Evolutionary conservation across 257 asterid genomes (phyloP).

Genomic region (Solanum tarijense): DNA sequence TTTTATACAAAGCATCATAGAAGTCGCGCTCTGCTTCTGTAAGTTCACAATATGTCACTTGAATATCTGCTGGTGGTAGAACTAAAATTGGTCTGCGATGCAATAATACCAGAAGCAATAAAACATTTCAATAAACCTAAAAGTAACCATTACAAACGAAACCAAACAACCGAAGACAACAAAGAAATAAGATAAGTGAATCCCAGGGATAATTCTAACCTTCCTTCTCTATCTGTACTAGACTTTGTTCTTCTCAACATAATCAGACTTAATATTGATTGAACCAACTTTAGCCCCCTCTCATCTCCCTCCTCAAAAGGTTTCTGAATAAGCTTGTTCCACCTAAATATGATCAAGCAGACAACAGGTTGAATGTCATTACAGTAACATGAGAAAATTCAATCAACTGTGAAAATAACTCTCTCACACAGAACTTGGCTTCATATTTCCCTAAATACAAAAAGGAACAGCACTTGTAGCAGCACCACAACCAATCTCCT

Average conservation of each 20-base stretch:
- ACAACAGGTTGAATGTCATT: neutral
- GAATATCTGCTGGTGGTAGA: slow-evolving; percentile 88
- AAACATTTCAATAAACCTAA: slow-evolving; percentile 1
- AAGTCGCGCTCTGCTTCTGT: slow-evolving; percentile 86
- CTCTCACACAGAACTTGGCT: neutral
- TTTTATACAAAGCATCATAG: slow-evolving; percentile 83
- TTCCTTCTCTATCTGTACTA: slow-evolving; percentile 84
- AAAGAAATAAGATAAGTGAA: neutral
- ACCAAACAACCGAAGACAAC: neutral
- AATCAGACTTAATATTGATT: slow-evolving; percentile 71
- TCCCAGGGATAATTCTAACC: slow-evolving; percentile 31
- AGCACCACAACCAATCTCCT: neutral
- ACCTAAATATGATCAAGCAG: slow-evolving; percentile 39
- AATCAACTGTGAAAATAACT: neutral
- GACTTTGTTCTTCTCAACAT: slow-evolving; percentile 94
- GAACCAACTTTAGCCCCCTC: slow-evolving; percentile 79
- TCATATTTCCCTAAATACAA: neutral
- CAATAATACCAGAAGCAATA: neutral
- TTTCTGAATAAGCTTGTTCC: slow-evolving; percentile 92
- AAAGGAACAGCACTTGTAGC: neutral
- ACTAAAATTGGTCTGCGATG: slow-evolving; percentile 74
- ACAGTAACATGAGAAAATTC: neutral
- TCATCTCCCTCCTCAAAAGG: slow-evolving; percentile 97
- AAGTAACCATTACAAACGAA: slow-evolving; percentile 4
- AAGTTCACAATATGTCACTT: slow-evolving; percentile 74